Evolutionary conservation across 768 basidiomycete species (phyloP).

Genomic region (Rhodotorula kratochvilovae): DNA sequence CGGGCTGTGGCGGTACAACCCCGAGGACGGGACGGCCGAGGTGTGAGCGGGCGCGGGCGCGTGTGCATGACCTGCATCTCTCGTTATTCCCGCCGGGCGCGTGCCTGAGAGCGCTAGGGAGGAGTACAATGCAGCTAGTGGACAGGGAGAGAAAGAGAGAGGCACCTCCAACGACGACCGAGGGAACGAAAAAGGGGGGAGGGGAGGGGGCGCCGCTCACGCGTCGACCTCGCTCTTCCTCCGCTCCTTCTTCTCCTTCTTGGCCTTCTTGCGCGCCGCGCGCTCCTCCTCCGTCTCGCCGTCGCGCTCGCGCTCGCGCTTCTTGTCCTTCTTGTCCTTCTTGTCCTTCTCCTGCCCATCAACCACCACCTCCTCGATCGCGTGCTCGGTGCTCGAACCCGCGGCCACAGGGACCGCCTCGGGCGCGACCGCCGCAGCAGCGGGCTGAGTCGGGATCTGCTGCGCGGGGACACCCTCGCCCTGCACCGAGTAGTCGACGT

Average conservation of each 20-base stretch:
- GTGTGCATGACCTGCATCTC: not conserved
- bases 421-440: constrained; percentile 30
- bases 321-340: constrained; percentile 49
- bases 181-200: not conserved
- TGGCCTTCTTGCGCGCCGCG: constrained; percentile 16
- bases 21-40: not conserved
- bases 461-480: constrained; percentile 39
- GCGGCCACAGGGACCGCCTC: constrained; percentile 40
- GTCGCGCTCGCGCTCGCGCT: constrained; percentile 54
- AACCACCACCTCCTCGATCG: constrained; percentile 43
- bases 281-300: constrained; percentile 52
- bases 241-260: constrained; percentile 7
- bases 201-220: not conserved
- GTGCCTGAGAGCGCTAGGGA: too few species aligned
- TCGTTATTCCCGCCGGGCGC: too few species aligned
- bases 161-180: not conserved
- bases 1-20: constrained; percentile 60
- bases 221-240: not conserved
- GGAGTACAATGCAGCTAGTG: not conserved
- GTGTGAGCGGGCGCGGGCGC: not conserved
- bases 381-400: constrained; percentile 42
- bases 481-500: constrained; percentile 68
- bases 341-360: constrained; percentile 49
- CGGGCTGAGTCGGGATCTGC: constrained; percentile 36
- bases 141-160: too few species aligned